Base-by-base conservation (phyloP, 345 rosid genomes). In the Populus alba region DNA sequence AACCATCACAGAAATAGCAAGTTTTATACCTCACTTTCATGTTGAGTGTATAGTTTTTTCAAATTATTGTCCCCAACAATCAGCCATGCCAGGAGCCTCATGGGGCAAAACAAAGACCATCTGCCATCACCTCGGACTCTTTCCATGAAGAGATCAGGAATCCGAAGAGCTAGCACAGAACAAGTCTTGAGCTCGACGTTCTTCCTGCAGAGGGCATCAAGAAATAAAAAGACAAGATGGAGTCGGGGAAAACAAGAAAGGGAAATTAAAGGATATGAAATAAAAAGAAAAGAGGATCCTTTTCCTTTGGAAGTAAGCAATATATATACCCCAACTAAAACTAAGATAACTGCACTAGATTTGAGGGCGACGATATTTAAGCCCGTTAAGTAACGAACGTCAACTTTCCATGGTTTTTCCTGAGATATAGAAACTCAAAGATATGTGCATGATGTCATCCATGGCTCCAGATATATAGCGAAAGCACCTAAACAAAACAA, bases 371-470 rank as follows among this genome's bases (percentile, higher is more conserved):
- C 15, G 27, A 35, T 59, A 57, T 22, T 45, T 12, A 45, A 39
- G 23, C 37, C 10, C 59, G 20, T 18, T 20, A 6, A 22, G 62
- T 3, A 57, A n/a, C 22, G 22, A 25, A 29, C 51, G 13, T 39
- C 84, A 93, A 91, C 92, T 87, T 92, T 43, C 98, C 98, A 79
- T 94, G 97, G 77, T 92, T 92, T 78, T 91, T 90, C 77, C 89
- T 72, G 11, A 94, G 94, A 71, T 92, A 89, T n/a, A 92, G 87
- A 79, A 90, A 92, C 71, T 90, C 92, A 72, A 86, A 86, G 59
- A 89, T 76, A 77, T 88, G 92, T 35, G 94, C 94, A 81, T 91
- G 93, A 8, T 39, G 43, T 90, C 97, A 92, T 74, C 94, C 97
- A 92, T 74, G 97, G 94, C 88, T 92, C 94, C 92, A 91, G 79